Conservation (phyloP, 495 filamentous ascomycete species). For the Talaromyces liani region DNA sequence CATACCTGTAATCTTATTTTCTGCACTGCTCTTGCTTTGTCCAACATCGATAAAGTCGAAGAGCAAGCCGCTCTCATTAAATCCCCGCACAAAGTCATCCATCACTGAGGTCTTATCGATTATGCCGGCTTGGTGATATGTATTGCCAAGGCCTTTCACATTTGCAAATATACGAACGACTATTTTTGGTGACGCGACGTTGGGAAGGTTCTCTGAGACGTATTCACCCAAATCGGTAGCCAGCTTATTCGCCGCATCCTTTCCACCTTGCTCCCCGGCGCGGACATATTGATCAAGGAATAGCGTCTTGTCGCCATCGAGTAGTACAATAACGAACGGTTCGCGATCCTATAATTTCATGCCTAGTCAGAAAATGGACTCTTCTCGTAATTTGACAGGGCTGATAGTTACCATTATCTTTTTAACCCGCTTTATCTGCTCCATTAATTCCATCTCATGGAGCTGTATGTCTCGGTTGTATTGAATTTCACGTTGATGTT, state of each 20-base stretch:
- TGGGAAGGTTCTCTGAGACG: slow-evolving; percentile 35
- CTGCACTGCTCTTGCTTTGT: slow-evolving; percentile 56
- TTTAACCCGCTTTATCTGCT: slow-evolving; percentile 42
- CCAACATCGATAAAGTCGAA: slow-evolving; percentile 77
- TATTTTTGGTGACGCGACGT: slow-evolving; percentile 50
- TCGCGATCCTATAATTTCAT: slow-evolving; percentile 52
- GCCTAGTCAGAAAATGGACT: not conserved
- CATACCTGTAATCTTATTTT: slow-evolving; percentile 71
- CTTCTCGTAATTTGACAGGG: not conserved
- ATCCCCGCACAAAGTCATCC: slow-evolving; percentile 66
- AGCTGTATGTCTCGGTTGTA: slow-evolving; percentile 48
- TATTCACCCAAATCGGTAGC: slow-evolving; percentile 43
- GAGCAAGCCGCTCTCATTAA: slow-evolving; percentile 61
- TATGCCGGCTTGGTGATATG: slow-evolving; percentile 50
- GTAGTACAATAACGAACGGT: slow-evolving; percentile 65
- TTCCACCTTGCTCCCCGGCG: slow-evolving; percentile 62
- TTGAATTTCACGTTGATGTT: slow-evolving; percentile 47
- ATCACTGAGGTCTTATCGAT: slow-evolving; percentile 43
- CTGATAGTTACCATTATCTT: slow-evolving; percentile 37
- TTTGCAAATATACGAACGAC: slow-evolving; percentile 65
- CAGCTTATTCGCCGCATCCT: slow-evolving; percentile 58
- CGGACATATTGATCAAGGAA: slow-evolving; percentile 61
- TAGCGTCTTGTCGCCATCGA: slow-evolving; percentile 74
- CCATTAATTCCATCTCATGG: slow-evolving; percentile 45
- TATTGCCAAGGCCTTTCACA: slow-evolving; percentile 53